Evolutionary conservation across 2,329 filamentous ascomycete genomes (phyloP).

Genomic region (Leptographium lundbergii): DNA sequence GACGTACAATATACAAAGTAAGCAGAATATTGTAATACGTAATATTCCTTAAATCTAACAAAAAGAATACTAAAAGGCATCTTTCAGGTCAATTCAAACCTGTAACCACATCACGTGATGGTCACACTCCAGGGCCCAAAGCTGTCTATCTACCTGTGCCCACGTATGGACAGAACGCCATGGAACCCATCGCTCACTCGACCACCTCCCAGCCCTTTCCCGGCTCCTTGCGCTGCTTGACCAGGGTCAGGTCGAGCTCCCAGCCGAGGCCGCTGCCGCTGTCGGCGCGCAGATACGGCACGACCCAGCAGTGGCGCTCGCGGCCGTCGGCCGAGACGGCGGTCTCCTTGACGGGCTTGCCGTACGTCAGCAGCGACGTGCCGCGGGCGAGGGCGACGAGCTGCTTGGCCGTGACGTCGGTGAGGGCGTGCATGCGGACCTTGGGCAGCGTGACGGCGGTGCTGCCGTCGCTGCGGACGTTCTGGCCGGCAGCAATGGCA

Average conservation of each 20-base stretch:
- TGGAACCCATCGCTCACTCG: too few relatives aligned
- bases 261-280: constrained; percentile 55
- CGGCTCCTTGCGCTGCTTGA: constrained; percentile 62
- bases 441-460: constrained; percentile 40
- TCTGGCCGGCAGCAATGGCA: not conserved
- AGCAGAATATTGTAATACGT: too few relatives aligned
- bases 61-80: too few relatives aligned
- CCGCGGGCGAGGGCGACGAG: constrained; percentile 69
- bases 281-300: constrained; percentile 57
- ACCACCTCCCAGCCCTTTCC: constrained; percentile 61
- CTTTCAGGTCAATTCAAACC: too few relatives aligned
- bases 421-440: constrained; percentile 80
- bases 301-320: constrained; percentile 67
- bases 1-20: too few relatives aligned
- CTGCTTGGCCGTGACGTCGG: constrained; percentile 62
- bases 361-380: constrained; percentile 71
- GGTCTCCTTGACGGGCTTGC: constrained; percentile 84
- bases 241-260: constrained; percentile 75
- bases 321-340: constrained; percentile 26
- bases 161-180: not conserved
- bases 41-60: too few relatives aligned
- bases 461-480: too few relatives aligned
- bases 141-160: too few relatives aligned
- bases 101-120: too few relatives aligned
- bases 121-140: too few relatives aligned